A percentile compares a stretch with the other conserved stretches of the same genome.
Conservation (phyloP, 164 flowering plant species). For the Berberis thunbergii region DNA sequence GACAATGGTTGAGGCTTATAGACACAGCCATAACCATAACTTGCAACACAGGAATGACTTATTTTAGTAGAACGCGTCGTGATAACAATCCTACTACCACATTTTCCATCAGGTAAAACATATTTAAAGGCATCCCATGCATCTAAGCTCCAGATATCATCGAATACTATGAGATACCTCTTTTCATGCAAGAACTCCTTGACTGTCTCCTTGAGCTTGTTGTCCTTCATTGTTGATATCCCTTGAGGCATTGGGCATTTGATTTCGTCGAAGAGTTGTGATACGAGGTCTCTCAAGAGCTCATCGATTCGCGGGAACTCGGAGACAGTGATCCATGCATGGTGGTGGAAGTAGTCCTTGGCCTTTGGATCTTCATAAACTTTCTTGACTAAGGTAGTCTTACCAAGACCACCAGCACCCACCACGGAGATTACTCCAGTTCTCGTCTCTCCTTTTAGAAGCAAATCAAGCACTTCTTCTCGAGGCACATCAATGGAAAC, state of each 20-base stretch:
- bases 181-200: background rate
- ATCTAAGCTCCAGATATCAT: conserved; percentile 10
- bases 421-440: background rate
- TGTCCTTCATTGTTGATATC: background rate
- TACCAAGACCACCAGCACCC: conserved; percentile 2
- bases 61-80: conserved; percentile 5
- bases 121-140: conserved; percentile 5
- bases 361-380: background rate
- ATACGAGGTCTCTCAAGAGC: background rate
- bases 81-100: conserved; percentile 10
- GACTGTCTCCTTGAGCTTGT: background rate
- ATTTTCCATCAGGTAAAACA: conserved; percentile 2
- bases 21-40: background rate
- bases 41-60: background rate
- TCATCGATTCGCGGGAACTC: background rate
- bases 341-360: background rate
- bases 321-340: conserved; percentile 10
- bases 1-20: background rate
- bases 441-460: background rate
- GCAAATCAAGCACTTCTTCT: conserved; percentile 1
- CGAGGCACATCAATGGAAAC: conserved; percentile 19
- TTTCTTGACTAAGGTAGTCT: conserved; percentile 1
- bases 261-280: background rate
- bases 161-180: conserved; percentile 14
- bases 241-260: background rate